A percentile compares a stretch with the other conserved stretches of the same genome.
Conservation (phyloP, 2,329 filamentous ascomycete species). For the Fusarium udum region DNA sequence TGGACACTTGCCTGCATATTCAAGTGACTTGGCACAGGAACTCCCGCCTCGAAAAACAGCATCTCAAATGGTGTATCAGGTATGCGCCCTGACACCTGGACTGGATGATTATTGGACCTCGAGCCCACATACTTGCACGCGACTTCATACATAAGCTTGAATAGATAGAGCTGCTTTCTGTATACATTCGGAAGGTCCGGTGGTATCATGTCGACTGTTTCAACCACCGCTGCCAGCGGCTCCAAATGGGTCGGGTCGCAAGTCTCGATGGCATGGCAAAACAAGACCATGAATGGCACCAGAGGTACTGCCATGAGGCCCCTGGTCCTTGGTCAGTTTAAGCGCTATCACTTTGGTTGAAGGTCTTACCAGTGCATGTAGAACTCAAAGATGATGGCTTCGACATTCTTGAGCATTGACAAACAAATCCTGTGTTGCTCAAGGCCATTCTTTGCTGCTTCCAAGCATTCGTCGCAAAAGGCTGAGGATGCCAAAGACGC, state of each 20-base stretch:
- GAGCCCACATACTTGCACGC: slow-evolving; percentile 1
- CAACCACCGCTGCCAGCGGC: neutral
- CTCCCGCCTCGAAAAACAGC: neutral
- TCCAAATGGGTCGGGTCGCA: neutral
- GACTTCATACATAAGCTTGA: slow-evolving; percentile 10
- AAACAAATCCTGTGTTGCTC: neutral
- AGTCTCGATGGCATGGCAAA: slow-evolving; percentile 15
- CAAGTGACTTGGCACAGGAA: neutral
- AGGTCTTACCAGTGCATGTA: neutral
- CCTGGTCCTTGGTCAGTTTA: neutral
- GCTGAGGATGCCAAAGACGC: neutral
- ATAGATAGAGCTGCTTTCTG: slow-evolving; percentile 1
- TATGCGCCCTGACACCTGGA: neutral
- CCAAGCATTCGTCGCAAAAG: neutral
- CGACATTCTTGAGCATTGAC: neutral
- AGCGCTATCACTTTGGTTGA: rapidly evolving
- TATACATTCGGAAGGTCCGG: neutral
- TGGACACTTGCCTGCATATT: neutral
- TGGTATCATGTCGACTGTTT: neutral
- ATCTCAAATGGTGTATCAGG: slow-evolving; percentile 14
- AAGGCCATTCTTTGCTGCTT: neutral
- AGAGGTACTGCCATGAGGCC: neutral
- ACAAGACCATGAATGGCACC: slow-evolving; percentile 3
- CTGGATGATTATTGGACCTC: neutral
- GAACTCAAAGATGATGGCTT: neutral